These are phyloP conservation scores for Pythium oligandrum DNA, from an alignment of 352 stramenopile species.

Conservation along the genomic window DNA sequence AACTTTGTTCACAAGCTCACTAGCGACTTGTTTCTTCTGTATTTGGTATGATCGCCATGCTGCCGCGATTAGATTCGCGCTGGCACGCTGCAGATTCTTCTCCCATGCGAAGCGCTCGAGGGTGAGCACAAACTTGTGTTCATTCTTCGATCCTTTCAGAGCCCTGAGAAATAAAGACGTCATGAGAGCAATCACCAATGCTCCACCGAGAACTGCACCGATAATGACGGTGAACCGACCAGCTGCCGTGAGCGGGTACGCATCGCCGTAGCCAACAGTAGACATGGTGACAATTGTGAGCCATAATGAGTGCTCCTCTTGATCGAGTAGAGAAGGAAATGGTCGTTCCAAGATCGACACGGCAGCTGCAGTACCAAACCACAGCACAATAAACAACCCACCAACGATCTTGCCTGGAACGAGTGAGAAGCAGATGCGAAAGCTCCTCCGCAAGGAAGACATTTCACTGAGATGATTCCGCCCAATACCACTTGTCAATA, in stretches of 20 bases:
- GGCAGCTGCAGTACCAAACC: conserved; percentile 36
- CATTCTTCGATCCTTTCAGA: conserved; percentile 52
- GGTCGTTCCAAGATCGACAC: conserved; percentile 59
- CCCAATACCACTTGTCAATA: conserved; percentile 20
- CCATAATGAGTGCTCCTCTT: conserved; percentile 57
- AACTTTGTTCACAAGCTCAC: too few relatives aligned
- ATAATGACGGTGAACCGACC: conserved; percentile 41
- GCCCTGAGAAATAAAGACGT: conserved; percentile 56
- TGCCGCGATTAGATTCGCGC: conserved; percentile 28
- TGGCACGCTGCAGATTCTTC: conserved; percentile 21
- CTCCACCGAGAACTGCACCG: conserved; percentile 44
- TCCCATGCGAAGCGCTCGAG: conserved; percentile 43
- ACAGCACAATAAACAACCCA: conserved; percentile 40
- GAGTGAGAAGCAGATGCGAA: conserved; percentile 43
- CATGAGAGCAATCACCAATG: conserved; percentile 53
- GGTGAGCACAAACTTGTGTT: conserved; percentile 38
- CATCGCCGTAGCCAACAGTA: conserved; percentile 53
- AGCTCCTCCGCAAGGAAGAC: conserved; percentile 53
- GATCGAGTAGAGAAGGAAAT: conserved; percentile 48
- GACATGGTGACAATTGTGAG: conserved; percentile 63
- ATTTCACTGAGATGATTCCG: conserved; percentile 22
- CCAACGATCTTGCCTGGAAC: conserved; percentile 32
- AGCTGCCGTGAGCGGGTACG: conserved; percentile 42
- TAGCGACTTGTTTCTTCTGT: background rate
- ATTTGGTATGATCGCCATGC: conserved; percentile 23